Evolutionary conservation across 2,329 filamentous ascomycete species (phyloP).

Genomic region (Emmonsiellopsis sp.): DNA sequence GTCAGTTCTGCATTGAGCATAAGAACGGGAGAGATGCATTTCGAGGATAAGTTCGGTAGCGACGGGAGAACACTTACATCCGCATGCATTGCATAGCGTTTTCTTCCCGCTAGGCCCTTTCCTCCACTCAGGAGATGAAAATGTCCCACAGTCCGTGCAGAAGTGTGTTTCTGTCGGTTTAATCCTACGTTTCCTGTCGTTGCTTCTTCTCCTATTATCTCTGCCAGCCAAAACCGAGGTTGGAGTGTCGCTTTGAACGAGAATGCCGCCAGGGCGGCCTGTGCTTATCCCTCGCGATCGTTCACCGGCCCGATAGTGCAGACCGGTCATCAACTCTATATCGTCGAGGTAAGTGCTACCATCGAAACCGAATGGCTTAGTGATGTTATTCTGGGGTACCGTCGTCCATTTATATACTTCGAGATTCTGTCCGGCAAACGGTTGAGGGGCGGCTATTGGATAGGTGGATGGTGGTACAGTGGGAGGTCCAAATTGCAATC

Average conservation of each 20-base stretch:
- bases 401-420: background rate
- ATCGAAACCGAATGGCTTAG: constrained; percentile 74
- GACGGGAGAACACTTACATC: constrained; percentile 46
- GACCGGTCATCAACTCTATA: constrained; percentile 86
- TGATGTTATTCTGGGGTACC: background rate
- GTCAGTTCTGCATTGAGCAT: constrained; percentile 1
- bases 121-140: constrained; percentile 92
- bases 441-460: background rate
- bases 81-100: constrained; percentile 92
- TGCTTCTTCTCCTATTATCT: constrained; percentile 43
- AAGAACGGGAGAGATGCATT: background rate
- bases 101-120: constrained; percentile 90
- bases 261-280: constrained; percentile 67
- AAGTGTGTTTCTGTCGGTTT: constrained; percentile 82
- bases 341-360: constrained; percentile 69
- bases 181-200: constrained; percentile 75
- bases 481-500: background rate
- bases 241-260: constrained; percentile 69
- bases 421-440: background rate
- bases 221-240: constrained; percentile 69
- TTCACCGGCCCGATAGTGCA: constrained; percentile 82
- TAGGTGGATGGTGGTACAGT: background rate
- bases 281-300: constrained; percentile 81
- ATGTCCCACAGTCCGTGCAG: constrained; percentile 88
- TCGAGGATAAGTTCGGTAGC: constrained; percentile 1